A percentile compares a stretch with the other conserved stretches of the same genome.
phyloP scores from a whole-genome alignment of 2,329 filamentous ascomycete genomes.

The Fonsecaea erecta region DNA sequence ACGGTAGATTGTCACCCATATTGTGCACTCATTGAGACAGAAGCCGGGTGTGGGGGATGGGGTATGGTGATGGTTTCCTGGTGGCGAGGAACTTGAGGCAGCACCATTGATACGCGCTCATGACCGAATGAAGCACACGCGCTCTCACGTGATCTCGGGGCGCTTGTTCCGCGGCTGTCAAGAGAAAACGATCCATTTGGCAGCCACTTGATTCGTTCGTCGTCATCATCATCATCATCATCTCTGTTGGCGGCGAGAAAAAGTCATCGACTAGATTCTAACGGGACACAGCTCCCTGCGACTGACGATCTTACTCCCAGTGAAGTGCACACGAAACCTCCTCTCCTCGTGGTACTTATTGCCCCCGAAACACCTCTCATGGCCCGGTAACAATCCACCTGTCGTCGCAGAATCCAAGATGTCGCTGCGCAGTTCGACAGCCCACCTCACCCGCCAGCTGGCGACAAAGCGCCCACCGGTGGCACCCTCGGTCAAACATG shows the following conservation, averaged over 20 bases:
- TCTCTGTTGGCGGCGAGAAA: background rate
- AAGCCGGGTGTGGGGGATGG: too few species aligned
- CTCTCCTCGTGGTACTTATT: background rate
- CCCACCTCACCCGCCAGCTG: constrained; percentile 22
- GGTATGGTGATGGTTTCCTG: background rate
- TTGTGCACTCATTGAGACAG: constrained; percentile 6
- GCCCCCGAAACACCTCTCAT: background rate
- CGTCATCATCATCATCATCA: constrained; percentile 2
- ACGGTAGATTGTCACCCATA: constrained; percentile 35
- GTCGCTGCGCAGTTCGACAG: constrained; percentile 26
- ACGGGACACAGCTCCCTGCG: background rate
- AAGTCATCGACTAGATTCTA: background rate
- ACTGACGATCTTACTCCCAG: background rate
- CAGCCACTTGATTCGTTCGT: background rate
- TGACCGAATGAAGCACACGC: constrained; percentile 13
- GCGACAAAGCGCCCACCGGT: constrained; percentile 9
- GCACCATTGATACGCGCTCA: background rate
- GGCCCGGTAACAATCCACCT: constrained; percentile 20
- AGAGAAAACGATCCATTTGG: background rate
- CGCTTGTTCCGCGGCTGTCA: background rate
- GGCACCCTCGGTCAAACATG: constrained; percentile 2
- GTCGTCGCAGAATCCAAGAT: constrained; percentile 8
- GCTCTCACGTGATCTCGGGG: constrained; percentile 22
- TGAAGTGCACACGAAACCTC: too few species aligned
- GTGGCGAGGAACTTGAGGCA: constrained; percentile 8